Base-by-base conservation (phyloP, 202 grass and related monocot species). In the Brachypodium distachyon region DNA sequence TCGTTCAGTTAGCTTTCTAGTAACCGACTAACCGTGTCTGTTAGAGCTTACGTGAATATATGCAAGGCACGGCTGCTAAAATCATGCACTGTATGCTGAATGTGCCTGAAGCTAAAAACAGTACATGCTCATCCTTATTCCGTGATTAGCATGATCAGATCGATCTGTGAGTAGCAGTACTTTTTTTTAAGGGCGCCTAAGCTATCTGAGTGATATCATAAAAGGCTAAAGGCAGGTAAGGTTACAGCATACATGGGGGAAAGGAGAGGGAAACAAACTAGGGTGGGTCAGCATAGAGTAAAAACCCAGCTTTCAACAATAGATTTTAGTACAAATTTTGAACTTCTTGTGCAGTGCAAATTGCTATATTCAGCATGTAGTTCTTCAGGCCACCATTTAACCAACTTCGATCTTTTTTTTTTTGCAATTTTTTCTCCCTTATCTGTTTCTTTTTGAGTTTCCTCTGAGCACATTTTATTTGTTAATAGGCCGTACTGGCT, bases 401-500 rank as follows among this genome's bases (percentile, higher is more conserved):
- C 12, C 40, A 77, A n/a, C 76, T 57, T 82, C 31, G 4, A 66
- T 38, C 59, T 54, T 29, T 61, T 67, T 27, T 18, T 64, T 55
- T 39, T 6, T 29, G 18, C 6, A 4, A 29, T 49, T 77, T 32
- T n/a, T 77, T 29, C 13, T 46, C 51, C 9, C 31, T 46, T 69
- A 13, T 12, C 6, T 22, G 4, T 69, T 62, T 23, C 54, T 33
- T 10, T 27, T 49, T 50, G 25, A 39, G 32, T 80, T 76, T 41
- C 18, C 81, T 6, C 70, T 65, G 31, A 68, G 6, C 25, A 63
- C 12, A 27, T 55, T 76, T 81, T 54, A 7, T 59, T 60, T 85
- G 8, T 44, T 77, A 56, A 42, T 63, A 89, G 87, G 57, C 59
- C 54, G 49, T 99, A 69, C 68, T 99, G 41, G 83, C 96, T 37